phyloP scores from a whole-genome alignment of 2,329 filamentous ascomycete species.

The Penicillium brasilianum region DNA sequence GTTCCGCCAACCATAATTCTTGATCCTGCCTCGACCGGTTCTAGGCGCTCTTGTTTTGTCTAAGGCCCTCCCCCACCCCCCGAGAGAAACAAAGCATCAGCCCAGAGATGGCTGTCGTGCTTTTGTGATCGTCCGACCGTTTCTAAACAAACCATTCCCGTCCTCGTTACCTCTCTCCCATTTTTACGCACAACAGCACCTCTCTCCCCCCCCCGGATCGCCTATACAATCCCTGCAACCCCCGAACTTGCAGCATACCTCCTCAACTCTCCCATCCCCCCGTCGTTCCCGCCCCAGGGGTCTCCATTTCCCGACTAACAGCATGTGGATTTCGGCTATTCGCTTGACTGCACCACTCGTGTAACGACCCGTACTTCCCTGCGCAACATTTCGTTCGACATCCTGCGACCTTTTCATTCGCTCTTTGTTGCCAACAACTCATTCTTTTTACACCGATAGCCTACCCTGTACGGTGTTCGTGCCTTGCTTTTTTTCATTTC shows the following conservation, averaged over 20 bases:
- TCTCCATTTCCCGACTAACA: constrained; percentile 20
- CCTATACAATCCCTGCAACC: constrained; percentile 9
- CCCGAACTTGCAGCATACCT: constrained; percentile 4
- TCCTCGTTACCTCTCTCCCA: neutral
- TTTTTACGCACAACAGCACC: constrained; percentile 7
- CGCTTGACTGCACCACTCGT: constrained; percentile 36
- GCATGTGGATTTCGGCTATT: constrained; percentile 46
- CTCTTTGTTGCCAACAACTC: constrained; percentile 21
- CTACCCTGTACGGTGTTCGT: constrained; percentile 22
- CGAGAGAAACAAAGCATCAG: constrained; percentile 29
- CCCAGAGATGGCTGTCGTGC: constrained; percentile 15
- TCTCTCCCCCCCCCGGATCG: neutral
- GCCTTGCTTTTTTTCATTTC: constrained; percentile 28
- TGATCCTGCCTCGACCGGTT: constrained; percentile 21
- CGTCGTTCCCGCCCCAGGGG: constrained; percentile 6
- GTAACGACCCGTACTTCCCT: constrained; percentile 39
- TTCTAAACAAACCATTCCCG: constrained; percentile 11
- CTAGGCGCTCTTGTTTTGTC: constrained; percentile 33
- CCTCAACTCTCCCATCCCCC: constrained; percentile 17
- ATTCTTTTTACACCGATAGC: constrained; percentile 27
- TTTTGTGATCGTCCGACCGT: constrained; percentile 15
- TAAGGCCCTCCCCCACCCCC: constrained; percentile 9
- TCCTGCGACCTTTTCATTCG: constrained; percentile 28
- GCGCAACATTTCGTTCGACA: constrained; percentile 32
- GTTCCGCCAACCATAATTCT: constrained; percentile 31